phyloP scores from a whole-genome alignment of 1,284 basidiomycete genomes.

The Leccinum subspadiceum region DNA sequence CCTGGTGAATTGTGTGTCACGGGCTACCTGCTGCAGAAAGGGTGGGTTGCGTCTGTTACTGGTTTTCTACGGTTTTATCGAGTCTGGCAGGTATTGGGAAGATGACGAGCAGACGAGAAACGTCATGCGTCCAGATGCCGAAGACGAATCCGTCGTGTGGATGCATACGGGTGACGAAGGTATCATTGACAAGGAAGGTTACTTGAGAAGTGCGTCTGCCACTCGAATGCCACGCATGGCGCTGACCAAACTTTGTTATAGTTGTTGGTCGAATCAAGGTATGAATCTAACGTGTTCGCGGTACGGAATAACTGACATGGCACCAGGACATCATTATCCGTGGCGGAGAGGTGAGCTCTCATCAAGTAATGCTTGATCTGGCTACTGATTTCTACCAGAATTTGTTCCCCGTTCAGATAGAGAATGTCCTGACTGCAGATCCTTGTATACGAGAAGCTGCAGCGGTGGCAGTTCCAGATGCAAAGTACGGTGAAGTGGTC shows the following conservation, averaged over 20 bases:
- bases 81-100: constrained; percentile 65
- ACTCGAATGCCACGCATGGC: constrained; percentile 2
- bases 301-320: not conserved
- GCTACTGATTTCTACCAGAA: too few species aligned
- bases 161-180: constrained; percentile 86
- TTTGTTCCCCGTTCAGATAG: constrained; percentile 26
- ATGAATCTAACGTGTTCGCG: too few species aligned
- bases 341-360: too few species aligned
- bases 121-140: constrained; percentile 54
- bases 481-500: constrained; percentile 72
- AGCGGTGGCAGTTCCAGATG: constrained; percentile 72
- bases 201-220: constrained; percentile 57
- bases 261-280: too few species aligned
- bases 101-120: constrained; percentile 67
- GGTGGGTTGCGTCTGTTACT: constrained; percentile 40
- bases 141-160: constrained; percentile 63
- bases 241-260: not conserved
- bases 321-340: too few species aligned
- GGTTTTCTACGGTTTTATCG: not conserved
- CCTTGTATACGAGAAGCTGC: constrained; percentile 70
- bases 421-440: constrained; percentile 69
- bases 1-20: constrained; percentile 76
- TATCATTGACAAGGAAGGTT: constrained; percentile 81
- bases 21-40: constrained; percentile 79
- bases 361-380: not conserved